Evolutionary conservation across 257 asterid species (phyloP).

Genomic region (Ligustrum vulgare): DNA sequence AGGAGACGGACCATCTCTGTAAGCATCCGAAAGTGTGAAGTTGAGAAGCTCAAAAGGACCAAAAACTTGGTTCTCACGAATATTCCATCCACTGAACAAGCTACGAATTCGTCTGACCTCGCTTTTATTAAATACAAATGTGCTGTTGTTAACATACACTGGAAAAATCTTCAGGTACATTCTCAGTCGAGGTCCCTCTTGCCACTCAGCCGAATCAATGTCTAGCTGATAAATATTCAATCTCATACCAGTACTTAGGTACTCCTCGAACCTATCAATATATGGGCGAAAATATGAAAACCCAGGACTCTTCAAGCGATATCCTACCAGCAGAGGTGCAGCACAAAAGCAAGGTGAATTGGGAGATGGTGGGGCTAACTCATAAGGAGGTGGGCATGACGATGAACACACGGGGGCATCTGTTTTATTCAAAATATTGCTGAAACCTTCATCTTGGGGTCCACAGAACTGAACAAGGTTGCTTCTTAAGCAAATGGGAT

Average conservation of each 20-base stretch:
- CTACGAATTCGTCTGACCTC: constrained; percentile 41
- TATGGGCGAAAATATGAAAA: constrained; percentile 71
- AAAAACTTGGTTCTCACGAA: constrained; percentile 38
- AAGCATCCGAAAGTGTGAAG: constrained; percentile 47
- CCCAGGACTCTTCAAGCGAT: constrained; percentile 93
- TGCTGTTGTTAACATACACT: constrained; percentile 28
- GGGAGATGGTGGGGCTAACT: constrained; percentile 61
- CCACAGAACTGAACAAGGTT: constrained; percentile 44
- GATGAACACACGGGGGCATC: constrained; percentile 38
- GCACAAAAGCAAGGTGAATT: constrained; percentile 65
- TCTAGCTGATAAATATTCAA: constrained; percentile 62
- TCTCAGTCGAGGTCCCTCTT: constrained; percentile 74
- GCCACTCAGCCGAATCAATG: constrained; percentile 59
- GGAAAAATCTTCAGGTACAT: constrained; percentile 86
- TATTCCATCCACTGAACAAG: constrained; percentile 45
- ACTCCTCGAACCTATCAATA: constrained; percentile 41
- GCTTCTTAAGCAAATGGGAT: constrained; percentile 58
- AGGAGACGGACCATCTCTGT: constrained; percentile 37
- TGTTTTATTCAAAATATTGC: constrained; percentile 26
- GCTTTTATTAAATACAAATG: constrained; percentile 33
- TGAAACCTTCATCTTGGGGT: constrained; percentile 46
- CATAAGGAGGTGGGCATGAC: constrained; percentile 61
- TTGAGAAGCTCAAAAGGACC: constrained; percentile 59
- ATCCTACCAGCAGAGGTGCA: constrained; percentile 76
- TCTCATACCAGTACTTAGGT: constrained; percentile 60